Evolutionary conservation across 805 yeast species (phyloP), one percentile per base, ranked within the genome.

Genomic region (Candida boleticola): DNA sequence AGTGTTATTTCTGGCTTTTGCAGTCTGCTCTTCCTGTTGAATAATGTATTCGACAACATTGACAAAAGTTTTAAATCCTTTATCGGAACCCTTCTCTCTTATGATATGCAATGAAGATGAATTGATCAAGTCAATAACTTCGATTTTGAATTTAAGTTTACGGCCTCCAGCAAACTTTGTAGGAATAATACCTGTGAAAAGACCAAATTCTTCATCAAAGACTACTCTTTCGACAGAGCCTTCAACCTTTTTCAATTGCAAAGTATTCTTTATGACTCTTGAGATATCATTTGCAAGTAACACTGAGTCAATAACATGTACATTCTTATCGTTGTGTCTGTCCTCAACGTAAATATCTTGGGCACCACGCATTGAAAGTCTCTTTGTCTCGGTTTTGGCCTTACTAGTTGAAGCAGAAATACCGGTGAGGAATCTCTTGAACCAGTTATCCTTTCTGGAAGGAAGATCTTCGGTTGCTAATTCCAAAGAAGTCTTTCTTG

Each of bases 111-210:
- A 64, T 14, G 73, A 64, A 17, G 74, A 61, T 21, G 66, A 49
- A 41, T 64, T 60, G 7, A 57, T 54, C 36, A 67, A 61, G 40
- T 65, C 71, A 23, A 67, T 60, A 26, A 74, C 63, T 40, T 59
- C 68, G 19, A 77, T 71, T 50, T 65, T 66, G 49, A 77, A 77
- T 48, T 63, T 68, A 49, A 77, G 58, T 43, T 74, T 74, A 43
- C 75, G 63, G 10, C 76, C 74, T 29, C 77, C 76, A 2, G 77
- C 70, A 49, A 59, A 73, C 30, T 64, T 63, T 11, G 74, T 54
- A n/a, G 81, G 79, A 13, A 77, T 66, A 14, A 64, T 59, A 2
- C 80, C 80, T 44, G 63, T 64, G 17, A 77, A 66, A 13, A 64
- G 48, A 3, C 74, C 70, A 46, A 67, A 65, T 41, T 66, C 71